Base-by-base conservation (phyloP, 148 eudicot genomes). In the Gaultheria prostrata region DNA sequence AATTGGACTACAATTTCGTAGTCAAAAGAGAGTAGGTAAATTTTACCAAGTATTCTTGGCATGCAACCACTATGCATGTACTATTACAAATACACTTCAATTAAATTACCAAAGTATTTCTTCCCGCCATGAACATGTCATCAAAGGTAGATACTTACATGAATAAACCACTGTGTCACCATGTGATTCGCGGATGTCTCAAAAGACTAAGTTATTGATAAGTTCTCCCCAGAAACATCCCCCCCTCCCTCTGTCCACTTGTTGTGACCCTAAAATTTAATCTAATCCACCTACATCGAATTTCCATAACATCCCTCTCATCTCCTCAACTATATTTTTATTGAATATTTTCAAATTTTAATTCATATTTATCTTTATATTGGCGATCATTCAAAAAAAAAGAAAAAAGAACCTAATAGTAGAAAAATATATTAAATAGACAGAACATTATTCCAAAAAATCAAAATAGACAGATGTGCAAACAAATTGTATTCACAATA, bases 231-330 rank as follows among this genome's bases (percentile, higher is more conserved):
- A 51, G 39, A 69, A 78, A 78, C 65, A 50, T 69, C 78, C 50
- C 43, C 43, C 43, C 43, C 43, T 39, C 43, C 69, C 45, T 21
- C 20, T 50, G 9, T 43, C 11, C 82, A 81, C 10, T 24, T n/a
- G 3, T 69, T 81, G 70, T 84, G 24, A n/a, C 50, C 76, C 10
- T 20, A 39, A 15, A 81, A 56, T 8, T 81, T 30, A n/a, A 53
- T 50, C 15, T 15, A 78, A 50, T 54, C 33, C 71, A 49, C 76
- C 53, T 20, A 49, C 13, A 28, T 26, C 1, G 26, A 80, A 51
- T 82, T 48, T 51, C 56, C 76, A 71, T 24, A 46, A 81, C 18
- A 9, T 33, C 48, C 77, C 51, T 39, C 50, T 26, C 2, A 21
- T 20, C 28, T 74, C 51, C 11, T 72, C 76, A 6, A 13, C 9